Percentiles rank a stretch among this genome's conserved stretches.
These are phyloP conservation scores for Dovyalis caffra DNA, from an alignment of 345 rosid species.

Conservation along the genomic window DNA sequence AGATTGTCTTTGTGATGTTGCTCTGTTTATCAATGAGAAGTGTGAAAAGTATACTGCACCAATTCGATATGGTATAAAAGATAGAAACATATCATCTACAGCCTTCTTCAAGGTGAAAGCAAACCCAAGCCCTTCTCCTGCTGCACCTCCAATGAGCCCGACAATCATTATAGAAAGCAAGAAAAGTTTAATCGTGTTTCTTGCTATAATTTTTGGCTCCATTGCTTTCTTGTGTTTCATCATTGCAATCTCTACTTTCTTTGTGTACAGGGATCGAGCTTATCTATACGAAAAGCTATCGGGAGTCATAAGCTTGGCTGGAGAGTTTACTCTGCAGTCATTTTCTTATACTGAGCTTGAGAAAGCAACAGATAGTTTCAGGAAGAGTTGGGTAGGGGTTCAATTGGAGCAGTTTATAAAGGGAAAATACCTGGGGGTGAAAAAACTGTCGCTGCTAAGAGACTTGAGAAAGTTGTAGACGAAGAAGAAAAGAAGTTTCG, in stretches of 20 bases:
- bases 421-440: constrained; percentile 4
- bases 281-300: constrained; percentile 4
- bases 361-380: constrained; percentile 22
- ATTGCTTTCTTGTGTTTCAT: constrained; percentile 10
- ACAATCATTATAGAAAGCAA: neutral
- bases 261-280: constrained; percentile 16
- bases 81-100: neutral
- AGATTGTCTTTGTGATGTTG: constrained; percentile 13
- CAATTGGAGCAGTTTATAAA: constrained; percentile 28
- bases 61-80: neutral
- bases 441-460: constrained; percentile 16
- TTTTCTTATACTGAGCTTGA: constrained; percentile 22
- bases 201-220: constrained; percentile 11
- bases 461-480: constrained; percentile 13
- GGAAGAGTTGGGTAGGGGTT: constrained; percentile 16
- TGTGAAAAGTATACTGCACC: constrained; percentile 7
- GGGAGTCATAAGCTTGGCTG: neutral
- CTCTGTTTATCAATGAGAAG: neutral
- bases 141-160: neutral
- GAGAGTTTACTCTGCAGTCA: constrained; percentile 16
- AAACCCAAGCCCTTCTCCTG: neutral
- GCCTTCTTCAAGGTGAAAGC: neutral
- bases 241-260: constrained; percentile 18
- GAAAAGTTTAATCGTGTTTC: neutral
- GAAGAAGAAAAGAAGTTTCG: constrained; percentile 22